phyloP scores from a whole-genome alignment of 805 yeast genomes.

The Schizosaccharomyces lindneri region DNA sequence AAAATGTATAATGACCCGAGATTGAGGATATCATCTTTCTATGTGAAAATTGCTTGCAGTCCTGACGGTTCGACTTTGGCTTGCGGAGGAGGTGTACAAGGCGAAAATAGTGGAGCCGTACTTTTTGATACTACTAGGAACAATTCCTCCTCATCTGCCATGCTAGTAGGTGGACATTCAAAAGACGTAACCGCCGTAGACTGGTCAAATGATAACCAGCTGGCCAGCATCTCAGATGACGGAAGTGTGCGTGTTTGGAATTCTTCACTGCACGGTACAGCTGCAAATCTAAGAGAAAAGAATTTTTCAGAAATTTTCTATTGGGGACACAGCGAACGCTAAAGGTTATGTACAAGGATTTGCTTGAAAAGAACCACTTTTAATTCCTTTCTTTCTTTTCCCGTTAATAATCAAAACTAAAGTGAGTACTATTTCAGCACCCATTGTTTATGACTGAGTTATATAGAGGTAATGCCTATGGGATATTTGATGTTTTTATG shows the following conservation, averaged over 20 bases:
- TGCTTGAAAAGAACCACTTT: too few relatives aligned
- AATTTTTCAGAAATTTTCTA: background rate
- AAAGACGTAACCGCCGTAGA: conserved; percentile 1
- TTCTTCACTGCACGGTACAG: background rate
- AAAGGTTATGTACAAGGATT: background rate
- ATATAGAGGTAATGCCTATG: too few relatives aligned
- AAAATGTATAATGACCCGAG: background rate
- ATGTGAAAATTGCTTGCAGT: background rate
- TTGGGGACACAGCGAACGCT: background rate
- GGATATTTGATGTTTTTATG: too few relatives aligned
- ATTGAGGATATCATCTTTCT: background rate
- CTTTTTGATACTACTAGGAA: background rate
- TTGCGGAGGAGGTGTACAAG: background rate
- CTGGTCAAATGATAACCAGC: background rate
- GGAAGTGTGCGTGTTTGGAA: background rate
- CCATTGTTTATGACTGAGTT: too few relatives aligned
- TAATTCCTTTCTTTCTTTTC: too few relatives aligned
- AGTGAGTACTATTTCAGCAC: too few relatives aligned
- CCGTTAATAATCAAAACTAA: too few relatives aligned
- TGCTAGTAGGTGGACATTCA: background rate
- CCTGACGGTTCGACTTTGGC: background rate
- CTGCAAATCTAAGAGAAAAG: background rate
- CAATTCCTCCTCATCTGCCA: background rate
- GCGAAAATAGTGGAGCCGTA: background rate
- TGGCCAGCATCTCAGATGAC: conserved; percentile 1